Percentiles rank a stretch among this genome's conserved stretches.
Conservation (phyloP, 2,329 filamentous ascomycete genomes). For the Botrytis deweyae region DNA sequence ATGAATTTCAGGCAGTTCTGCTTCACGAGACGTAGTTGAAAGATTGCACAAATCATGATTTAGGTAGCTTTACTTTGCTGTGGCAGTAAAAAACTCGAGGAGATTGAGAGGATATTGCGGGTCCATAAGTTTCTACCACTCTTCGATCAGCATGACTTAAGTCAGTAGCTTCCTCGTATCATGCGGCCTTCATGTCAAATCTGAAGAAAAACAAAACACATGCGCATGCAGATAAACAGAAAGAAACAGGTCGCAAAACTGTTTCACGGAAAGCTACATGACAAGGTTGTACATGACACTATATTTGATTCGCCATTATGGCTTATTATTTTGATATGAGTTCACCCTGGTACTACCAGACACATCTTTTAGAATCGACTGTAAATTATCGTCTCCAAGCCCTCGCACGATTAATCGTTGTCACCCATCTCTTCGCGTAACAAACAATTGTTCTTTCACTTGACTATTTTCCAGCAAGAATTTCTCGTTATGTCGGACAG, state of each 20-base stretch:
- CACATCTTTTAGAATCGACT: neutral
- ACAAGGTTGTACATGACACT: neutral
- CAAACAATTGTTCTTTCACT: neutral
- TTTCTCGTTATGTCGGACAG: neutral
- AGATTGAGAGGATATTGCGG: neutral
- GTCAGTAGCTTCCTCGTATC: neutral
- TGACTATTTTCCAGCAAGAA: neutral
- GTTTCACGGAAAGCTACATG: neutral
- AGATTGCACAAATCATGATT: neutral
- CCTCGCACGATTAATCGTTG: neutral
- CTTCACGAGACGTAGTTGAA: neutral
- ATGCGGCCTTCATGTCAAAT: neutral
- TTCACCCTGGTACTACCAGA: neutral
- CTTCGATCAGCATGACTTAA: neutral
- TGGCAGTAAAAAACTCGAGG: neutral
- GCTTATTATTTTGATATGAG: neutral
- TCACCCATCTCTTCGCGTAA: neutral
- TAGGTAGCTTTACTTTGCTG: neutral
- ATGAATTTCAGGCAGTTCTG: neutral
- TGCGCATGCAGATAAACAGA: neutral
- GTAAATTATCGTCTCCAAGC: neutral
- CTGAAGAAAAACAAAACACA: neutral
- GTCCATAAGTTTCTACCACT: neutral
- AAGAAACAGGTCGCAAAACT: neutral
- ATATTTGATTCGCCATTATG: neutral